Evolutionary conservation across 805 yeast genomes (phyloP).

Genomic region (Jamesozyma rosinii): DNA sequence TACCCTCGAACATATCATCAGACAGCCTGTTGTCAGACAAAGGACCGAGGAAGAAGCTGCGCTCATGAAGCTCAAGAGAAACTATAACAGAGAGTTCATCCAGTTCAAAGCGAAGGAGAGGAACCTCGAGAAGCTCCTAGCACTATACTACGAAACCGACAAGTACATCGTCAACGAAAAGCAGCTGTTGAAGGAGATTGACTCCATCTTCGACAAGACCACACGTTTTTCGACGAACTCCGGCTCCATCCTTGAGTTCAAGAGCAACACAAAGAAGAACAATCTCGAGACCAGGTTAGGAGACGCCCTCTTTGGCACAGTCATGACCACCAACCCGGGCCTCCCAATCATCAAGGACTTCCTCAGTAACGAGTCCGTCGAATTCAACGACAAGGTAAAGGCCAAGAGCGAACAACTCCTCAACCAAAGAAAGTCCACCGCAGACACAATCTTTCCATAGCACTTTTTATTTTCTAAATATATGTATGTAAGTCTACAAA

Average conservation of each 20-base stretch:
- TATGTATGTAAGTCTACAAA: neutral
- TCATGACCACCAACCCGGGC: conserved; percentile 29
- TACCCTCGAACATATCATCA: conserved; percentile 56
- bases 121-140: conserved; percentile 50
- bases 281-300: conserved; percentile 18
- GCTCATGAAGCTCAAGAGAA: conserved; percentile 48
- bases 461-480: neutral
- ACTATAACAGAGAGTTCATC: conserved; percentile 51
- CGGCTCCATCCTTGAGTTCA: conserved; percentile 1
- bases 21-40: conserved; percentile 61
- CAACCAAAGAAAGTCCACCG: conserved; percentile 1
- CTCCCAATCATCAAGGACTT: conserved; percentile 31
- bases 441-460: conserved; percentile 2
- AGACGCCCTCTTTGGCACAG: conserved; percentile 33
- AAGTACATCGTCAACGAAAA: conserved; percentile 64
- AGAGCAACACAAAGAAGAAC: conserved; percentile 4
- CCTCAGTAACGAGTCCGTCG: conserved; percentile 27
- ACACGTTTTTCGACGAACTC: conserved; percentile 2
- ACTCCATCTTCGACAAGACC: conserved; percentile 19
- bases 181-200: conserved; percentile 37
- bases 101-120: conserved; percentile 45
- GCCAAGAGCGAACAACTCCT: conserved; percentile 6
- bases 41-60: conserved; percentile 65
- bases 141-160: conserved; percentile 61
- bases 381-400: conserved; percentile 23